Conservation (phyloP, 345 rosid species). For the Eucalyptus erythrocorys region DNA sequence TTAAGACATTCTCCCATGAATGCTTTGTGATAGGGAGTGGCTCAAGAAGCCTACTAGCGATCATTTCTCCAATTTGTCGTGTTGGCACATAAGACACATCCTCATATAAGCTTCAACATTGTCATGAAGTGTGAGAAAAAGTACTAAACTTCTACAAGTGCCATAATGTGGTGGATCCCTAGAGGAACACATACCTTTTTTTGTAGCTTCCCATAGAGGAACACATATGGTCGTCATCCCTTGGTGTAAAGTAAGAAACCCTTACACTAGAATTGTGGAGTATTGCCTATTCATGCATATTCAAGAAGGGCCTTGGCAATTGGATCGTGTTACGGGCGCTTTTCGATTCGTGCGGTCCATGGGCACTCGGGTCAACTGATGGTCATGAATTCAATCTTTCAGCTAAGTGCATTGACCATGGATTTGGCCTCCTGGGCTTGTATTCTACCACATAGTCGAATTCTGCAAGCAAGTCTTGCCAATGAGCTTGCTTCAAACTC, state of each 20-base stretch:
- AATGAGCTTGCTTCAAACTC: not conserved
- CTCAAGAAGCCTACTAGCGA: not conserved
- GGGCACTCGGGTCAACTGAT: not conserved
- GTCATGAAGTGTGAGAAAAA: accelerated
- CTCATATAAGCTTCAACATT: not conserved
- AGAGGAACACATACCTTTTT: not conserved
- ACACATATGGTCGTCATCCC: not conserved
- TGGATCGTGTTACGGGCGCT: accelerated
- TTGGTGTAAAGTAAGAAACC: not conserved
- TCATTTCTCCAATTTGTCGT: not conserved
- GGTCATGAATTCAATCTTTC: not conserved
- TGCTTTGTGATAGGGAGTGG: not conserved
- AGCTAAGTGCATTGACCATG: not conserved
- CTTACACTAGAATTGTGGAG: not conserved
- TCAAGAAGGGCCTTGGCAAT: not conserved
- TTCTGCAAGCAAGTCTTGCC: not conserved
- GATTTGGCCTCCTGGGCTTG: not conserved
- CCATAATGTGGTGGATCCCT: too few species aligned
- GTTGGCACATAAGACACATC: not conserved
- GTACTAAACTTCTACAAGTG: not conserved
- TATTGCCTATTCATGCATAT: not conserved
- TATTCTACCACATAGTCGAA: not conserved
- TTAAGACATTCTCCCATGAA: not conserved
- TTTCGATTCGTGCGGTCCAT: accelerated
- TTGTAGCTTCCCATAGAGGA: not conserved